A percentile compares a stretch with the other conserved stretches of the same genome.
Evolutionary conservation across 2,329 filamentous ascomycete species (phyloP).

Genomic region (Pseudogymnoascus sp.): DNA sequence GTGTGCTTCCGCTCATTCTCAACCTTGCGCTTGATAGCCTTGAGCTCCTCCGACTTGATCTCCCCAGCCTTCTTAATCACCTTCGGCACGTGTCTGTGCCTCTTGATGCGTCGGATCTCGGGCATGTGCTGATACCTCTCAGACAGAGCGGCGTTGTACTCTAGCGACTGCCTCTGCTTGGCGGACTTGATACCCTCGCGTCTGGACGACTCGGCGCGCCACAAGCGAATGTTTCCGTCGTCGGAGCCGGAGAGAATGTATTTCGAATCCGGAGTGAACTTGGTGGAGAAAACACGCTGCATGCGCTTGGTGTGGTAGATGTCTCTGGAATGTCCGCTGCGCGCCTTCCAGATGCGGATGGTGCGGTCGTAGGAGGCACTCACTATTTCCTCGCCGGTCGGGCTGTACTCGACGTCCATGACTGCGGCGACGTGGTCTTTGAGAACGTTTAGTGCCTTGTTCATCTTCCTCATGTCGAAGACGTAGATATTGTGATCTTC

Average conservation of each 20-base stretch:
- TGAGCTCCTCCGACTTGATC: conserved; percentile 86
- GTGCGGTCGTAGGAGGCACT: conserved; percentile 84
- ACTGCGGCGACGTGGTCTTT: conserved; percentile 85
- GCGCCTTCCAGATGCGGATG: conserved; percentile 73
- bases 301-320: conserved; percentile 97
- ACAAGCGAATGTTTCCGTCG: conserved; percentile 84
- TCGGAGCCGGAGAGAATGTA: conserved; percentile 88
- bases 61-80: conserved; percentile 91
- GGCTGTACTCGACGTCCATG: conserved; percentile 93
- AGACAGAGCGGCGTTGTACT: conserved; percentile 82
- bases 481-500: conserved; percentile 89
- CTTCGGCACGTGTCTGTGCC: conserved; percentile 86
- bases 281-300: conserved; percentile 82
- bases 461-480: conserved; percentile 90
- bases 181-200: conserved; percentile 79
- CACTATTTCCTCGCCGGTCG: conserved; percentile 88
- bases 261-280: conserved; percentile 80
- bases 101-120: conserved; percentile 80
- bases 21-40: conserved; percentile 77
- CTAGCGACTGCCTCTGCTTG: conserved; percentile 74
- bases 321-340: conserved; percentile 76
- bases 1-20: conserved; percentile 92
- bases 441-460: conserved; percentile 77
- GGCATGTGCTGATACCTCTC: conserved; percentile 91
- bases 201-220: conserved; percentile 78